These are phyloP conservation scores for Trichoderma cornu-damae DNA, from an alignment of 2,329 filamentous ascomycete species.

Conservation along the genomic window DNA sequence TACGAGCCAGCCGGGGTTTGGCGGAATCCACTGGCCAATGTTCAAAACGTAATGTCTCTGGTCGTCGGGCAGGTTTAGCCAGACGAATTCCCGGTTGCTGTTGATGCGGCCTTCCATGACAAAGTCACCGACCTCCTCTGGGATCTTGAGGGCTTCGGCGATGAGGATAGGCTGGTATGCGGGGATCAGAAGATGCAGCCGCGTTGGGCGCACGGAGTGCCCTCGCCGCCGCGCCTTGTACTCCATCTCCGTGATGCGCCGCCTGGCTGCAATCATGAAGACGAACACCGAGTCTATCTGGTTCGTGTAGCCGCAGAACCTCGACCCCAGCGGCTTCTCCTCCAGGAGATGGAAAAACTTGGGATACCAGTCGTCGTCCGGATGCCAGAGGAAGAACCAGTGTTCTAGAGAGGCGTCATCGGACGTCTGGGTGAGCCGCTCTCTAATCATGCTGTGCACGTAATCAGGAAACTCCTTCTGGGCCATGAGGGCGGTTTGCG, in stretches of 20 bases:
- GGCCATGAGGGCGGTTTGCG: conserved; percentile 34
- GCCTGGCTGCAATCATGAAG: conserved; percentile 36
- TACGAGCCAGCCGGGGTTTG: conserved; percentile 26
- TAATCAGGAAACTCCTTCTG: conserved; percentile 36
- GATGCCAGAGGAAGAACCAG: conserved; percentile 39
- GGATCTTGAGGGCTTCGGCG: conserved; percentile 33
- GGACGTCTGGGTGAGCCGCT: conserved; percentile 32
- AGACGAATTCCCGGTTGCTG: conserved; percentile 36
- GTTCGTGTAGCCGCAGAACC: conserved; percentile 39
- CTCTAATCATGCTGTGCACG: conserved; percentile 35
- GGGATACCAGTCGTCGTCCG: conserved; percentile 40
- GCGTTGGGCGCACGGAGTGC: conserved; percentile 25
- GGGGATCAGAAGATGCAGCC: conserved; percentile 37
- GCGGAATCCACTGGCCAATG: conserved; percentile 33
- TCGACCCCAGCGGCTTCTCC: conserved; percentile 30
- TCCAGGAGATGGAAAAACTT: conserved; percentile 37
- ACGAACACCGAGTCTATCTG: conserved; percentile 38
- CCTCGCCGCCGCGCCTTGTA: conserved; percentile 23
- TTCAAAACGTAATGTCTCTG: conserved; percentile 31
- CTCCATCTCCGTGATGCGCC: conserved; percentile 26
- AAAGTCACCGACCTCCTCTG: conserved; percentile 35
- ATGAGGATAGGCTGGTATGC: conserved; percentile 38
- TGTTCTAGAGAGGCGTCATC: conserved; percentile 31
- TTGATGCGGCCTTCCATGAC: conserved; percentile 37
- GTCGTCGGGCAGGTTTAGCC: conserved; percentile 35